Conservation (phyloP, 495 filamentous ascomycete species). For the Neurospora hispaniola region DNA sequence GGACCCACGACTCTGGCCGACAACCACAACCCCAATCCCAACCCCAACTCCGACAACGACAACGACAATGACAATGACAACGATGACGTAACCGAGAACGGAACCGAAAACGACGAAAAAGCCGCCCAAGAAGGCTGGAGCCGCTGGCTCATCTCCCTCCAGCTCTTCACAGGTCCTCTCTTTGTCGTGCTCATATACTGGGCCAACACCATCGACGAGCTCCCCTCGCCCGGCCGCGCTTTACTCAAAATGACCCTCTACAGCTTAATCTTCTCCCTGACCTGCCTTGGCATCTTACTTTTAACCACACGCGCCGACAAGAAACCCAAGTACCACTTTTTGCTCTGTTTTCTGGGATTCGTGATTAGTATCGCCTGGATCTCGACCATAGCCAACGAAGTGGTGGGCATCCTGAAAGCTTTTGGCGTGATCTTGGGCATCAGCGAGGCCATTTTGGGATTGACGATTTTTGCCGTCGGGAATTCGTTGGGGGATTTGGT, state of each 20-base stretch:
- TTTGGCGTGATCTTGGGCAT: slow-evolving; percentile 88
- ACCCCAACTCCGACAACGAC: no score
- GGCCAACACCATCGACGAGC: slow-evolving; percentile 52
- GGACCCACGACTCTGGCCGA: background rate
- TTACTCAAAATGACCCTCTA: slow-evolving; percentile 56
- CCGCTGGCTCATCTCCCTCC: slow-evolving; percentile 75
- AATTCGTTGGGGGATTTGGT: slow-evolving; percentile 93
- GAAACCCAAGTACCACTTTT: slow-evolving; percentile 55
- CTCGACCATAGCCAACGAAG: slow-evolving; percentile 88
- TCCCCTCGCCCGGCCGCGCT: slow-evolving; percentile 21
- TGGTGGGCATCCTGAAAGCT: slow-evolving; percentile 90
- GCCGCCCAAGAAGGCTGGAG: slow-evolving; percentile 51
- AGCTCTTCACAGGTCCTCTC: slow-evolving; percentile 79
- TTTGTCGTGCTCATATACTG: slow-evolving; percentile 71
- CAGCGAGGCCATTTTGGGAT: slow-evolving; percentile 87
- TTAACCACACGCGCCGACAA: slow-evolving; percentile 46
- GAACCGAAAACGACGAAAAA: background rate
- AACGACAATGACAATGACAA: no score
- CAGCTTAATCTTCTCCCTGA: slow-evolving; percentile 58
- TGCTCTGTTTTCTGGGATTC: slow-evolving; percentile 87
- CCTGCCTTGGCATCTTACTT: slow-evolving; percentile 51
- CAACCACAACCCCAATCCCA: background rate
- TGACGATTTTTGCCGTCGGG: slow-evolving; percentile 94
- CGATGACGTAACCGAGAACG: background rate
- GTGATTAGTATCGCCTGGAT: slow-evolving; percentile 90